Base-by-base conservation (phyloP, 2,329 filamentous ascomycete species). In the Trichophyton verrucosum region DNA sequence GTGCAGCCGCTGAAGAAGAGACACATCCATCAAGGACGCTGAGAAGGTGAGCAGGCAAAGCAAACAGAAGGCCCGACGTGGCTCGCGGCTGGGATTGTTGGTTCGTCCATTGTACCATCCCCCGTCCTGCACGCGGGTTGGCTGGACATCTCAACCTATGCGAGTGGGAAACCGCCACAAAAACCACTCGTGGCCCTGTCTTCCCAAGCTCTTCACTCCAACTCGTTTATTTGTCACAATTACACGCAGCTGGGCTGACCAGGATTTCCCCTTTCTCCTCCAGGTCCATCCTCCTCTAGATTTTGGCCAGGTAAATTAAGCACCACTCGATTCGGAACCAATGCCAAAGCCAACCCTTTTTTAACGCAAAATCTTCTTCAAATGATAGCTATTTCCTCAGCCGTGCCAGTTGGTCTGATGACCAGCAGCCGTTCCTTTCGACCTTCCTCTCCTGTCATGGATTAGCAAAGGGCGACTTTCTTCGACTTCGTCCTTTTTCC, bases 351-450 rank as follows among this genome's bases (percentile, higher is more conserved):
- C 49, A 53, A 33, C 13, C 33, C 27, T 13, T 38, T 49, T 33
- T 33, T 53, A 53, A 53, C 49, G 22, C 49, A 30, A n/a, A 53
- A 27, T 30, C 13, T 47, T 20, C 20, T 20, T 47, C 49, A 53
- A 53, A 53, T 53, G 22, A 53, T 33, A 53, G 49, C 49, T 53
- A n/a, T 33, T 13, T 4, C 2, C 11, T 53, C n/a, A 53, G 49
- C 55, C n/a, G 55, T 53, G 44, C 38, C 27, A 20, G 59, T 60
- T 46, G 61, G 53, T 44, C 56, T n/a, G 58, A 56, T 61, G 62
- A 63, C 60, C 60, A 60, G 64, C 62, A 55, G 64, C 62, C 64
- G 51, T 59, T 65, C 64, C 11, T 64, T 65, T 33, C 60, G 58
- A 47, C 42, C 53, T n/a, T 60, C 58, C 38, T 53, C 11, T 30